phyloP scores from a whole-genome alignment of 139 green algal species.

The Micractinium sp. region DNA sequence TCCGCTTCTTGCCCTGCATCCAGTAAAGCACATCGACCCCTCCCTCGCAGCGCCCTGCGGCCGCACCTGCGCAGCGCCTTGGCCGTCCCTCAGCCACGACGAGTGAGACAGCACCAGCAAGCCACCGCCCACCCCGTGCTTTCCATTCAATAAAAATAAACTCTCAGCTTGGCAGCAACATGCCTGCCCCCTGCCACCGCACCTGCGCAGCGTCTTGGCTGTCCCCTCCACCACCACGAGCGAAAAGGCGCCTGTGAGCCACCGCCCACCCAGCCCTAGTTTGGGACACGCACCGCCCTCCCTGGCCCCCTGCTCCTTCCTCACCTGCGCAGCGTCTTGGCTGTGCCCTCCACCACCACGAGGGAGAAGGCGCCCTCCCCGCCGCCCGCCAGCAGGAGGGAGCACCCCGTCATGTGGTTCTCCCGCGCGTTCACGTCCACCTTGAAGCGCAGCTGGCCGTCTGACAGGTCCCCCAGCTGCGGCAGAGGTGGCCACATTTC shows the following conservation, averaged over 20 bases:
- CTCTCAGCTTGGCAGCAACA: no score
- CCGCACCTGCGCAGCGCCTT: not conserved
- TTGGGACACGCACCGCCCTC: no score
- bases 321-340: conserved; percentile 63
- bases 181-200: not conserved
- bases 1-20: not conserved
- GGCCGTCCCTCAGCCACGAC: no score
- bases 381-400: conserved; percentile 6
- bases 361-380: conserved; percentile 57
- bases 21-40: no score
- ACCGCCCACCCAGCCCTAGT: no score
- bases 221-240: conserved; percentile 90
- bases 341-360: conserved; percentile 87
- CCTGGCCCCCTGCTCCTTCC: not conserved
- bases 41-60: not conserved
- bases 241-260: no score
- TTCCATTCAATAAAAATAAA: no score
- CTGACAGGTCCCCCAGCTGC: conserved; percentile 58
- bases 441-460: conserved; percentile 85
- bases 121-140: not conserved
- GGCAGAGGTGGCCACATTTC: not conserved
- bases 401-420: conserved; percentile 60
- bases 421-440: conserved; percentile 92
- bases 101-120: not conserved
- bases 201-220: conserved; percentile 64